Percentiles rank a stretch among this genome's conserved stretches.
phyloP scores from a whole-genome alignment of 2,329 filamentous ascomycete species.

The Dothistroma pini region DNA sequence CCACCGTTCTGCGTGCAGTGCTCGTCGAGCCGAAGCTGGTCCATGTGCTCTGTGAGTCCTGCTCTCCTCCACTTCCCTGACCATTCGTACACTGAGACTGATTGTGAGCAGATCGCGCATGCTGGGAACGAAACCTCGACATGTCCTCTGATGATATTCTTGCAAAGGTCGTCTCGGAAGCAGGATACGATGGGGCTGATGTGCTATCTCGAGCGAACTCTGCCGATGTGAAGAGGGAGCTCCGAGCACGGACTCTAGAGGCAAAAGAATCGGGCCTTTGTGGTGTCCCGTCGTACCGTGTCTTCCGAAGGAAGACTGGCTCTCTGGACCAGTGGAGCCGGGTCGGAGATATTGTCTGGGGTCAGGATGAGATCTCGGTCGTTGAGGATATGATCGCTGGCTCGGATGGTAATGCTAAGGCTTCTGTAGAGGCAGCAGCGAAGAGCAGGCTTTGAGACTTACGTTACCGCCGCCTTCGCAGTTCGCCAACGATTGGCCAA shows the following conservation, averaged over 20 bases:
- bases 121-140: conserved; percentile 26
- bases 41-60: conserved; percentile 17
- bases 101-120: conserved; percentile 18
- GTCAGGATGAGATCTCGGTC: conserved; percentile 23
- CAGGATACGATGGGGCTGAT: conserved; percentile 15
- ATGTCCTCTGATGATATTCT: conserved; percentile 23
- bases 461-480: too few species aligned
- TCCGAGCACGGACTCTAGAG: conserved; percentile 21
- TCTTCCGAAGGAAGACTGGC: conserved; percentile 17
- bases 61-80: background rate
- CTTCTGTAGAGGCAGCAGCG: conserved; percentile 7
- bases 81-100: background rate
- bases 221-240: conserved; percentile 17
- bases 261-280: conserved; percentile 22
- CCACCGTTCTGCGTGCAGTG: conserved; percentile 18
- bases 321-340: conserved; percentile 13
- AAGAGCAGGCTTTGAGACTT: conserved; percentile 4
- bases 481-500: background rate
- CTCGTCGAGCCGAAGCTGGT: conserved; percentile 18
- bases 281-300: conserved; percentile 24
- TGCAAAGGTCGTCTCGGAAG: conserved; percentile 16
- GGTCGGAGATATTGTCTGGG: conserved; percentile 23
- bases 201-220: conserved; percentile 17
- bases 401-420: conserved; percentile 15
- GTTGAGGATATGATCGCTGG: conserved; percentile 25